Percentiles rank a stretch among this genome's conserved stretches.
Conservation (phyloP, 768 basidiomycete species). For the Suillus americanus region DNA sequence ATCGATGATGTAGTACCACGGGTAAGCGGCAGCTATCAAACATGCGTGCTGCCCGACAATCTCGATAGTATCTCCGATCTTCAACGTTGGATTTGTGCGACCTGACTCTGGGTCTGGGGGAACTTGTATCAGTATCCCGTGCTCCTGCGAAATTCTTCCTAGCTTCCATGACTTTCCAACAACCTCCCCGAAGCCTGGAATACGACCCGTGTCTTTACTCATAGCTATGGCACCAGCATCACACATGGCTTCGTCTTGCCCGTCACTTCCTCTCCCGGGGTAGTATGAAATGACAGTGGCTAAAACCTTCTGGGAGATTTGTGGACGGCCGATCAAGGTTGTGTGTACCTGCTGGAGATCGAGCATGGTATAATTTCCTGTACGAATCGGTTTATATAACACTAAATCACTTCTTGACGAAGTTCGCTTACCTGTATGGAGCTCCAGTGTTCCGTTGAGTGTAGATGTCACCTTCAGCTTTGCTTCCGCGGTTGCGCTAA, state of each 20-base stretch:
- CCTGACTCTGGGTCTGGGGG: slow-evolving; percentile 13
- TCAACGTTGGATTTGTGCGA: slow-evolving; percentile 29
- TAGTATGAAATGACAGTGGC: slow-evolving; percentile 81
- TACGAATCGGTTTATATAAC: slow-evolving; percentile 3
- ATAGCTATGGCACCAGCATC: slow-evolving; percentile 87
- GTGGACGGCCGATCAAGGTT: slow-evolving; percentile 50
- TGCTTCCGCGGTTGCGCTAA: slow-evolving; percentile 62
- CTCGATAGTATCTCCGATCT: slow-evolving; percentile 62
- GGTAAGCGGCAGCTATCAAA: slow-evolving; percentile 73
- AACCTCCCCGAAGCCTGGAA: slow-evolving; percentile 70
- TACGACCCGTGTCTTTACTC: slow-evolving; percentile 82
- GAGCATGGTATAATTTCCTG: slow-evolving; percentile 79
- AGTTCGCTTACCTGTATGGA: slow-evolving; percentile 63
- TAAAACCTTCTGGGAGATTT: slow-evolving; percentile 67
- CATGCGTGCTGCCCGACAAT: slow-evolving; percentile 89
- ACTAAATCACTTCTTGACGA: neutral
- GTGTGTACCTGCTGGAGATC: slow-evolving; percentile 87
- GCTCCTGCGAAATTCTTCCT: slow-evolving; percentile 73
- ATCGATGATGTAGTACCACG: slow-evolving; percentile 86
- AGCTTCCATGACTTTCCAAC: slow-evolving; percentile 64
- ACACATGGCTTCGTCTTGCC: slow-evolving; percentile 73
- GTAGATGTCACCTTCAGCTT: slow-evolving; percentile 41
- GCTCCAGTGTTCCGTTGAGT: slow-evolving; percentile 64
- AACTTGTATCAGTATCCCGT: slow-evolving; percentile 62
- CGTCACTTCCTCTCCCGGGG: slow-evolving; percentile 59